Base-by-base conservation (phyloP, 257 asterid species). In the Plectranthus barbatus region DNA sequence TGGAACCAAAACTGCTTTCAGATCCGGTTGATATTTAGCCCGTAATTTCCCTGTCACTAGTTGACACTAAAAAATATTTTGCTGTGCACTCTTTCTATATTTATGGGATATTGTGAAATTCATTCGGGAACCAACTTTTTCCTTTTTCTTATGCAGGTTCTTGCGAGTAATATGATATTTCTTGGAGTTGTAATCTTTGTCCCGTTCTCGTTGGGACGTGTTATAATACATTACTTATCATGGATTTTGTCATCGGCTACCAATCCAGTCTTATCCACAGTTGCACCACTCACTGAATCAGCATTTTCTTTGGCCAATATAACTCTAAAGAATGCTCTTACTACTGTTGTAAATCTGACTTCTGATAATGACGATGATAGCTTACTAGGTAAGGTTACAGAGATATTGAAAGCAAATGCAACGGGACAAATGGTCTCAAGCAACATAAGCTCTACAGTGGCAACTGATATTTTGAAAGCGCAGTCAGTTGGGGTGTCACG, bases 111-210 rank as follows among this genome's bases (percentile, higher is more conserved):
- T 54, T n/a, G 41, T 1, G 23, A 29, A 53, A 4, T 42, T 19
- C 4, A 3, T 42, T 5, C 5, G 49, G 19, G 37, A 55, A 23
- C 24, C 29, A 48, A 26, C 52, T 31, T 17, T 31, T 64, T 40
- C 20, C 62, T 67, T 65, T 76, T 40, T 57, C 64, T 56, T 34
- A 3, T 68, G 82, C 91, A 91, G 98, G 98, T 91, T 74, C 98
- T 91, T 76, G 98, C 98, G 6, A 91, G 98, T 83, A 91, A 91
- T 74, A 88, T 86, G 96, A 91, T 91, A 77, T 91, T 91, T 72
- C 95, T 91, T 48, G 98, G 96, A 66, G 95, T 88, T 60, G 87
- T 91, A 46, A 81, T 91, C 24, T 83, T 86, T 76, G 77, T 88
- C 61, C 98, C 98, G 21, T 91, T 91, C 78, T 84, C 96, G 8